phyloP scores from a whole-genome alignment of 768 basidiomycete species.

The Boletus eberwhitei region DNA sequence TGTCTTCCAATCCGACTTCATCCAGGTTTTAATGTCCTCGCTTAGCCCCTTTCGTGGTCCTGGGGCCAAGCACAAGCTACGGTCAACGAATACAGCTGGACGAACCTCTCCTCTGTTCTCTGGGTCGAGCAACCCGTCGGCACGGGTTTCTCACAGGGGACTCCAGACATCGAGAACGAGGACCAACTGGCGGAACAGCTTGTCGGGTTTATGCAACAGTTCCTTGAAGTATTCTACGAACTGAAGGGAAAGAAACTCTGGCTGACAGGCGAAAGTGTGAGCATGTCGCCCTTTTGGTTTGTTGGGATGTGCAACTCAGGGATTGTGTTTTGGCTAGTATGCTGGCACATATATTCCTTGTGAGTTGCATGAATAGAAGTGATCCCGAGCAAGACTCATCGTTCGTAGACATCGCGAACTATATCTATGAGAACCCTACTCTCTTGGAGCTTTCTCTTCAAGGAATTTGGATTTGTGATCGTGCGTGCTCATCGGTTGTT shows the following conservation, averaged over 20 bases:
- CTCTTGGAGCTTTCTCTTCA: constrained; percentile 55
- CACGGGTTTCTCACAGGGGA: constrained; percentile 73
- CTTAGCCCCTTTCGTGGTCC: constrained; percentile 65
- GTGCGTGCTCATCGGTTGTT: constrained; percentile 37
- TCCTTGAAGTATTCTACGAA: constrained; percentile 70
- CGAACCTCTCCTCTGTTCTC: constrained; percentile 69
- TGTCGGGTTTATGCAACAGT: constrained; percentile 65
- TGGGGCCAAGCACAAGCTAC: constrained; percentile 62
- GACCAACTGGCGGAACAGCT: constrained; percentile 54
- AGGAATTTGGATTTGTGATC: constrained; percentile 72
- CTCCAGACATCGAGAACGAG: constrained; percentile 58
- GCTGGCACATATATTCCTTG: constrained; percentile 68
- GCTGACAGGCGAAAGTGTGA: constrained; percentile 70
- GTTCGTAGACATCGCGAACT: constrained; percentile 65
- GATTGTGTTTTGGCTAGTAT: constrained; percentile 41
- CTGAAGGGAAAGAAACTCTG: constrained; percentile 71
- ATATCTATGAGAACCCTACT: constrained; percentile 58
- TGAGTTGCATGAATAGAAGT: constrained; percentile 26
- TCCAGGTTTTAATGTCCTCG: constrained; percentile 7
- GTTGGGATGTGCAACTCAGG: background rate
- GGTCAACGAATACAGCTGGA: constrained; percentile 70
- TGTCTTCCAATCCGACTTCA: constrained; percentile 11
- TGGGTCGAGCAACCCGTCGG: constrained; percentile 82
- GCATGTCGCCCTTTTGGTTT: constrained; percentile 23
- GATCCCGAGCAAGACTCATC: background rate